phyloP scores from a whole-genome alignment of 495 filamentous ascomycete genomes.

The Cudoniella acicularis region DNA sequence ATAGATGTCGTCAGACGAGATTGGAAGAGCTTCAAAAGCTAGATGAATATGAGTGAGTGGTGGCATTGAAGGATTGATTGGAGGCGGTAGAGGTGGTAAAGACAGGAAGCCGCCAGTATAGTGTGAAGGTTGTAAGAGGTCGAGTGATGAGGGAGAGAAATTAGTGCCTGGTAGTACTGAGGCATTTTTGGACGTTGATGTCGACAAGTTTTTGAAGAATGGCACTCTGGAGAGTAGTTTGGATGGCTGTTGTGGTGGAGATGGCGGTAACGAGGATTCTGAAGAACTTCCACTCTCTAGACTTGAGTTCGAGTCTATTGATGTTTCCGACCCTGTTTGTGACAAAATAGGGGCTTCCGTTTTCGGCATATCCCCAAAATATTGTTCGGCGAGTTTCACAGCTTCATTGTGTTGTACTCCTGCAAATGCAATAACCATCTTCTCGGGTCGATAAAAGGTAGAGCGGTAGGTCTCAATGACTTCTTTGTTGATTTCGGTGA shows the following conservation, averaged over 20 bases:
- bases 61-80: constrained; percentile 73
- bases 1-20: constrained; percentile 88
- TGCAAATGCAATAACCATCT: constrained; percentile 92
- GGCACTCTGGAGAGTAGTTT: constrained; percentile 79
- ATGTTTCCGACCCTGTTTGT: constrained; percentile 52
- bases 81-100: constrained; percentile 73
- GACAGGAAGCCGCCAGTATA: constrained; percentile 93
- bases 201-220: constrained; percentile 88
- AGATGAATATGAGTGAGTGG: constrained; percentile 87
- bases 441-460: constrained; percentile 81
- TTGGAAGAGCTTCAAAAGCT: constrained; percentile 92
- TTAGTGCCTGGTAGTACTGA: constrained; percentile 44
- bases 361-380: constrained; percentile 84
- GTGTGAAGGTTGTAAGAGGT: constrained; percentile 65
- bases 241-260: constrained; percentile 45
- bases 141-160: constrained; percentile 45
- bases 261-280: constrained; percentile 38
- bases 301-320: constrained; percentile 46
- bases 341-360: constrained; percentile 50
- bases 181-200: constrained; percentile 58
- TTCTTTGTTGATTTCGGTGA: constrained; percentile 68
- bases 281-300: constrained; percentile 30
- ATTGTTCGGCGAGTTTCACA: constrained; percentile 71
- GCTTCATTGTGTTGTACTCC: constrained; percentile 82
- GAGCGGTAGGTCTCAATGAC: constrained; percentile 77